Base-by-base conservation (phyloP, 2,329 filamentous ascomycete species). In the Aspergillus fructus region DNA sequence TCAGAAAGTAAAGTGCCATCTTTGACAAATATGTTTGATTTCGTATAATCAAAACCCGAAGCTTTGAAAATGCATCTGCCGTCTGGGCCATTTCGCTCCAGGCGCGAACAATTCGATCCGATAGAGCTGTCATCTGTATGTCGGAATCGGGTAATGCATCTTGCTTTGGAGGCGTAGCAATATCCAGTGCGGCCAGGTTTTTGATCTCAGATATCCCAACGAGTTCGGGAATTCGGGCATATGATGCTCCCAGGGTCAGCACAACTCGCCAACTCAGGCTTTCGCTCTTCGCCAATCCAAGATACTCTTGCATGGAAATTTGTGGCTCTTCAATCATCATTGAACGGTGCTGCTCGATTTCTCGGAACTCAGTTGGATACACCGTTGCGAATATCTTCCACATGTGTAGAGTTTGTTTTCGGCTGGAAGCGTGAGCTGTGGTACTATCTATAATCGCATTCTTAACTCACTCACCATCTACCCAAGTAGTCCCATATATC, bases 341-440 rank as follows among this genome's bases (percentile, higher is more conserved):
- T 5, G 59, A 62, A 47, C 73, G 75, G 24, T 70, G 64, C 13
- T 64, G 64, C 5, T 64, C 54, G 17, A 68, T 21, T 19, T 64
- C 33, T 7, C 59, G 61, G 40, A 79, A 77, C 37, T 76, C 61
- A 8, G 51, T 40, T 8, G 73, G 71, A 62, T 78, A 79, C 17
- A 60, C 66, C 4, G 63, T 69, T 15, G 71, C 70, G 51, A 78
- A 69, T n/a, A 77, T 64, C 41, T 75, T 77, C 77, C 77, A 79
- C 63, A 76, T 73, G 52, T 77, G 66, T 27, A 78, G 62, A 21
- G 74, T 79, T 58, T 70, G 64, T 40, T 70, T 73, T 15, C 65
- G 61, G 58, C 74, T 76, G 48, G n/a, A 45, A 15, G 30, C 30
- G 33, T 53, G 42, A 53, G 42, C 41, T 12, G 8, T 12, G 39